Base-by-base conservation (phyloP, 305 asterid species). In the Solanum aculeatissimum region DNA sequence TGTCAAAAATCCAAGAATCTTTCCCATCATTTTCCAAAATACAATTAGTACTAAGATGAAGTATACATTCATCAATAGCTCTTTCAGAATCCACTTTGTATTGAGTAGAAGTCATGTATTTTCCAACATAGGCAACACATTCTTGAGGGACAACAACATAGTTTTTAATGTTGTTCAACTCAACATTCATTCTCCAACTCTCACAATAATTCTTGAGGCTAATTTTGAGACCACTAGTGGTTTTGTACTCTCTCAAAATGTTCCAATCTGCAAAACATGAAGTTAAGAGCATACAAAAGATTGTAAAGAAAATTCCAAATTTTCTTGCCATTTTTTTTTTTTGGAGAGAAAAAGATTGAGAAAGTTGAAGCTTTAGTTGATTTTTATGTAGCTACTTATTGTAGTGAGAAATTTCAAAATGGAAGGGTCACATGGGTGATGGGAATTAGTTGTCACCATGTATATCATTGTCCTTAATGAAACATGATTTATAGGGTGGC, bases 161-260 rank as follows among this genome's bases (percentile, higher is more conserved):
- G 35, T 89, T 89, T 54, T 86, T 75, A 38, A 92, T 88, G 84
- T 92, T 94, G 89, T 91, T 92, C 0, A 94, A 87, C 91, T 94
- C 96, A 9, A 92, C 96, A 51, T 94, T 92, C 90, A 93, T 90
- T 85, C 96, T 86, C 98, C 97, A 94, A n/a, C 93, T 88, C 81
- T 94, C 96, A 32, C 98, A 92, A 86, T 88, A 94, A 71, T 94
- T 93, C 87, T 90, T 94, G 42, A 92, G 80, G 2, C 92, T 91
- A 91, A 93, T 93, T 27, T 87, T 87, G 47, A 90, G 85, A 2
- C 90, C 92, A 43, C 86, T 29, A 62, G 75, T 88, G 58, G 43
- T 43, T 19, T 66, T 85, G 83, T 87, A 86, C 80, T 88, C 45
- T 16, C 3, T 89, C 89, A 94, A 45, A 25, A 94, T 92, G 93